Evolutionary conservation across 1,139 yeast genomes (phyloP), one percentile per base, ranked within the genome.

Genomic region (Debaryomycetaceae sp.): DNA sequence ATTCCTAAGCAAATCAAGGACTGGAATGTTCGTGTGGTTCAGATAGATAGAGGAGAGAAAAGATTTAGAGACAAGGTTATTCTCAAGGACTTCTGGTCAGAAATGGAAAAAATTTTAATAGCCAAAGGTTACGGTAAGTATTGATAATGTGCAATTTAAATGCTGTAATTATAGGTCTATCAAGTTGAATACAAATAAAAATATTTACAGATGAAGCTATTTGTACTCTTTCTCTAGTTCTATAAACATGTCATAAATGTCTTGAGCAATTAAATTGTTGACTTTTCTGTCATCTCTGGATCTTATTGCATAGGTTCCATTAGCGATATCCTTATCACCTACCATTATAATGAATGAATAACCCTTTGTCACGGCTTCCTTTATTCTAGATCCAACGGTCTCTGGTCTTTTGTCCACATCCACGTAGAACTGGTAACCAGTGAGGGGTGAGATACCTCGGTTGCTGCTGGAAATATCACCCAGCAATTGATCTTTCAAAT

Each of bases 51-150:
- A 52, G 71, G 71, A 16, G 82, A 78, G 38, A 86, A 82, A 57
- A 73, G 98, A 51, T 92, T 91, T 65, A 81, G 86, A 55, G 98
- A 92, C 61, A 78, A 88, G 45, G 95, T 91, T 72, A 83, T 87
- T 18, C 85, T 83, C 26, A 88, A 87, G 56, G 78, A 78, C 43
- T 79, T 92, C 52, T 92, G 98, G 98, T 82, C 80, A 34, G 77
- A 76, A 30, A 62, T 85, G 41, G 92, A 85, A 49, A 81, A 70
- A 56, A 74, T 79, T 38, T 71, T 85, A 63, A 53, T 78, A 29
- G 61, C 65, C 29, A 66, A 59, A 52, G 75, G 75, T 13, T 72
- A 70, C 44, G 75, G 75, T 17, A 54, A 47, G 34, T 38, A 39
- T 36, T 40, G 37, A 32, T n/a, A 22, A n/a, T 33, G n/a, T 18